Evolutionary conservation across 805 yeast genomes (phyloP).

Genomic region (Lachancea nothofagi): DNA sequence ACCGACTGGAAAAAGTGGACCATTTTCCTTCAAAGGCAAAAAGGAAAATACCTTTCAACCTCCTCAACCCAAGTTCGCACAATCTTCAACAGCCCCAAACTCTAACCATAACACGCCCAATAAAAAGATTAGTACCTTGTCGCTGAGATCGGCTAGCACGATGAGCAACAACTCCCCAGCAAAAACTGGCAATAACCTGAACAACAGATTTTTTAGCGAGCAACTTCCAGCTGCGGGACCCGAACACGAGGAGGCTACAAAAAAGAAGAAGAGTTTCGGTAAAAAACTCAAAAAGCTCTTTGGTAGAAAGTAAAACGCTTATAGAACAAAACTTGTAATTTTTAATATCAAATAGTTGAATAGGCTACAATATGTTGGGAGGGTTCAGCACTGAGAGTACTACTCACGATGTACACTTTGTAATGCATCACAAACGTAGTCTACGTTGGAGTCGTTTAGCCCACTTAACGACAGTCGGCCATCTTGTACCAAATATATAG

Average conservation of each 20-base stretch:
- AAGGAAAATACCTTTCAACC: slow-evolving; percentile 11
- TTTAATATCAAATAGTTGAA: slow-evolving; percentile 1
- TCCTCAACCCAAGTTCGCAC: slow-evolving; percentile 14
- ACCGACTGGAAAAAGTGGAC: slow-evolving; percentile 10
- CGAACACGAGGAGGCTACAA: slow-evolving; percentile 11
- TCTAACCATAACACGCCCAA: slow-evolving; percentile 12
- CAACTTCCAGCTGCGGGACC: slow-evolving; percentile 13
- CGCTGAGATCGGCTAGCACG: slow-evolving; percentile 23
- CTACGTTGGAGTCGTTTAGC: slow-evolving; percentile 72
- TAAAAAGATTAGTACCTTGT: slow-evolving; percentile 20
- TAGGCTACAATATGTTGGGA: neutral
- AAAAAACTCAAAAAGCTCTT: slow-evolving; percentile 38
- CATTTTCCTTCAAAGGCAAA: slow-evolving; percentile 19
- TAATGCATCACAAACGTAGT: slow-evolving; percentile 38
- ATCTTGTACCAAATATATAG: slow-evolving; percentile 80
- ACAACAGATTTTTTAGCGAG: slow-evolving; percentile 29
- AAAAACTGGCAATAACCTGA: slow-evolving; percentile 4
- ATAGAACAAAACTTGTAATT: slow-evolving; percentile 3
- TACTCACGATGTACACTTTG: slow-evolving; percentile 1
- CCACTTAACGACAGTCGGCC: slow-evolving; percentile 94
- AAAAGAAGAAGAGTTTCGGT: slow-evolving; percentile 32
- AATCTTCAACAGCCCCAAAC: slow-evolving; percentile 14
- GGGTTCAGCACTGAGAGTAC: neutral
- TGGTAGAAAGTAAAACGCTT: slow-evolving; percentile 30
- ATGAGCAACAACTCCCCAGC: slow-evolving; percentile 11